Percentiles rank a stretch among this genome's conserved stretches.
phyloP scores from a whole-genome alignment of 2,329 filamentous ascomycete species.

The Venturia nashicola region DNA sequence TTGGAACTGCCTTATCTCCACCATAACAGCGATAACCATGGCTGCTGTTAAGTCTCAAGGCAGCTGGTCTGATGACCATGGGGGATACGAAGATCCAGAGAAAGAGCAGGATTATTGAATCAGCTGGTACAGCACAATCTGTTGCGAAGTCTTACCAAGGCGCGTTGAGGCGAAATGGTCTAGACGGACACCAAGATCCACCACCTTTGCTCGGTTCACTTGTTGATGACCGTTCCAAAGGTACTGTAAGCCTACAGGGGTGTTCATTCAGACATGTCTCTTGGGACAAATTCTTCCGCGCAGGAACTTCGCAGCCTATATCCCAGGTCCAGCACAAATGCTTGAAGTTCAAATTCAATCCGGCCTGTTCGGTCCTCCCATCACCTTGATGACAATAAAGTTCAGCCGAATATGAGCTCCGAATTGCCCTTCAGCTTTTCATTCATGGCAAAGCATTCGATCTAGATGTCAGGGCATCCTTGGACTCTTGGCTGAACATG shows the following conservation, averaged over 20 bases:
- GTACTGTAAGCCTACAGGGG: neutral
- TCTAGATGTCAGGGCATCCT: neutral
- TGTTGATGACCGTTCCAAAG: neutral
- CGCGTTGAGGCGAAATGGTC: neutral
- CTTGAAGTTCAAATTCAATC: neutral
- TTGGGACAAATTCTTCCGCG: neutral
- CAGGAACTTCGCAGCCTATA: too few relatives aligned
- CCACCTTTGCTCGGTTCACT: neutral
- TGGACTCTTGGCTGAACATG: neutral
- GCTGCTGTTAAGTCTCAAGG: neutral
- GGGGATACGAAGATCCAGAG: neutral
- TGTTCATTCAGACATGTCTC: neutral
- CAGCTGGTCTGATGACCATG: neutral
- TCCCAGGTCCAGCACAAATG: too few relatives aligned
- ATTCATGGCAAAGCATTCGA: neutral
- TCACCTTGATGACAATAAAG: neutral
- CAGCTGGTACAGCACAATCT: neutral
- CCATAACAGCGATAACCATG: neutral
- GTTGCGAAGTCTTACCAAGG: neutral
- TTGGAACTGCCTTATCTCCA: too few relatives aligned
- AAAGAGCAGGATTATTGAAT: neutral
- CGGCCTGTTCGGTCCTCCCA: neutral
- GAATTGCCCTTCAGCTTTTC: too few relatives aligned
- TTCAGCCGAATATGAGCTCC: neutral
- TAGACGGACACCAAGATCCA: neutral